Conservation (phyloP, 148 eudicot genomes). For the Amaranthus hypochondriacus region DNA sequence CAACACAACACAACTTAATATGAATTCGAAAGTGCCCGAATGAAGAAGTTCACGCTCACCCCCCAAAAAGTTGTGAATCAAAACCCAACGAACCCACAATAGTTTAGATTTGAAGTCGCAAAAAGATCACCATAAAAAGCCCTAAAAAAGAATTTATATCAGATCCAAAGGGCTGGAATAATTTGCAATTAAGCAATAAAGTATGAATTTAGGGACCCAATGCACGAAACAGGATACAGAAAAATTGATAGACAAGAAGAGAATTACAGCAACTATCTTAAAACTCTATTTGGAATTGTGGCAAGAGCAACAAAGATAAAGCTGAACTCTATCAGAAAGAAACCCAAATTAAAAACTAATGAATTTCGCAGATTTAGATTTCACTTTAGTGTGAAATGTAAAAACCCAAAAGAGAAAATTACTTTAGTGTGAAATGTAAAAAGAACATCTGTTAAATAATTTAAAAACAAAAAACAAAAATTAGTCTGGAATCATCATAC, state of each 20-base stretch:
- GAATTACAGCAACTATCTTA: neutral
- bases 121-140: conserved; percentile 16
- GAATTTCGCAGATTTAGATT: conserved; percentile 15
- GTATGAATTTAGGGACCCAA: neutral
- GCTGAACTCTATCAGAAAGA: conserved; percentile 7
- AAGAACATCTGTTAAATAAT: too few relatives aligned
- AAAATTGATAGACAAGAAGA: neutral
- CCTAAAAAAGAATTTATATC: conserved; percentile 7
- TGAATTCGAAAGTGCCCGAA: conserved; percentile 11
- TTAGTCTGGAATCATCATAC: too few relatives aligned
- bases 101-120: conserved; percentile 7
- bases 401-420: neutral
- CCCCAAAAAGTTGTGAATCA: neutral
- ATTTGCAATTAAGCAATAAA: conserved; percentile 8
- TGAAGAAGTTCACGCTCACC: conserved; percentile 6
- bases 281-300: conserved; percentile 6
- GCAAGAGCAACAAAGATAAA: conserved; percentile 2
- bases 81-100: conserved; percentile 13
- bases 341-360: neutral
- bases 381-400: conserved; percentile 25
- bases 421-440: too few relatives aligned
- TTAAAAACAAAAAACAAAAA: too few relatives aligned
- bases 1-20: neutral
- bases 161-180: conserved; percentile 19
- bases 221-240: neutral